phyloP scores from a whole-genome alignment of 2,329 filamentous ascomycete genomes.

The Coleophoma cylindrospora region DNA sequence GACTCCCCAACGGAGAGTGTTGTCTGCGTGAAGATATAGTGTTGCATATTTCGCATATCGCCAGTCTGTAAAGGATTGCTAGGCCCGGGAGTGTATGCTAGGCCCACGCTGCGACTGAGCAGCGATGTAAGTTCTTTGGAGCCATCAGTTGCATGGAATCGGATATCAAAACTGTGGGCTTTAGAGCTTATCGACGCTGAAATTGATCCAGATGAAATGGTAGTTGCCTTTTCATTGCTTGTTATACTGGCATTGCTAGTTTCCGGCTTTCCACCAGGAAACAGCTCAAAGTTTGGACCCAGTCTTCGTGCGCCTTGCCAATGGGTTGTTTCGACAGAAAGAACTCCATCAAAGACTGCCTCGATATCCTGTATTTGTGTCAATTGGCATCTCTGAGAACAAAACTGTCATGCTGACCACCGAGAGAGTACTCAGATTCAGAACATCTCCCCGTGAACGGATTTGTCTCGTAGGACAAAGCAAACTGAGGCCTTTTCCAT shows the following conservation, averaged over 20 bases:
- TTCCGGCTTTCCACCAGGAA: conserved; percentile 43
- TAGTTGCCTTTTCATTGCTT: conserved; percentile 39
- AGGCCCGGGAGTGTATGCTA: conserved; percentile 50
- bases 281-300: conserved; percentile 54
- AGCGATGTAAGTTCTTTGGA: conserved; percentile 49
- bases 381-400: background rate
- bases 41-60: conserved; percentile 46
- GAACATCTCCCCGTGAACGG: conserved; percentile 45
- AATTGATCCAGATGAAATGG: conserved; percentile 44
- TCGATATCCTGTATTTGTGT: conserved; percentile 41
- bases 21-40: conserved; percentile 54
- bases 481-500: conserved; percentile 44
- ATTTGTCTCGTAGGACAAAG: conserved; percentile 55
- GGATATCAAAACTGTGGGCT: conserved; percentile 48
- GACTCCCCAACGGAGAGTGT: conserved; percentile 55
- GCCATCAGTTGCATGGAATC: conserved; percentile 45
- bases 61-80: conserved; percentile 46
- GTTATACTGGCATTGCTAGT: conserved; percentile 31
- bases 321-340: conserved; percentile 54
- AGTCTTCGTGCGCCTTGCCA: conserved; percentile 46
- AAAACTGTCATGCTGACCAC: conserved; percentile 30
- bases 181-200: conserved; percentile 44
- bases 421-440: conserved; percentile 50
- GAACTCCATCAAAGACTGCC: conserved; percentile 52
- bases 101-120: conserved; percentile 47